Evolutionary conservation across 1,284 basidiomycete genomes (phyloP).

Genomic region (Trichosporon sp.): DNA sequence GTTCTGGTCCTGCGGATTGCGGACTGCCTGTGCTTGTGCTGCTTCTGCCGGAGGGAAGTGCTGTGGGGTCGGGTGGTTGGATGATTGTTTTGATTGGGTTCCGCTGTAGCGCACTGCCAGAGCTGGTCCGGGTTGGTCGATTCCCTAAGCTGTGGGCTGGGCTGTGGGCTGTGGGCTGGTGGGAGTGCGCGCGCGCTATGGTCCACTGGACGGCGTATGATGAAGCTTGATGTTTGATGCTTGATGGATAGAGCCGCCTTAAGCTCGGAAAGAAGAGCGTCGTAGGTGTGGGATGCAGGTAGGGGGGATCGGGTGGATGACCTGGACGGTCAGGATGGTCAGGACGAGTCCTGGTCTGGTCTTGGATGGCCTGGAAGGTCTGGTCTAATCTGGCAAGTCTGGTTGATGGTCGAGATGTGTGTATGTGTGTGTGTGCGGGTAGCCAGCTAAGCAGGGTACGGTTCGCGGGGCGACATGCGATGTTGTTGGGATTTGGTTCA

Average conservation of each 20-base stretch:
- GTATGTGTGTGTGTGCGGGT: too few relatives aligned
- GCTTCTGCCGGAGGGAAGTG: too few relatives aligned
- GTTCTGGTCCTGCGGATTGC: background rate
- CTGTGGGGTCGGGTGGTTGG: background rate
- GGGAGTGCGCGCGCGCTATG: background rate
- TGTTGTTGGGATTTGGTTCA: background rate
- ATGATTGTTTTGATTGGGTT: constrained; percentile 2
- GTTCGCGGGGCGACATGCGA: background rate
- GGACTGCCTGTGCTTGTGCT: background rate
- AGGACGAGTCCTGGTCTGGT: background rate
- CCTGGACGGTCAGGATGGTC: background rate
- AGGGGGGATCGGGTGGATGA: background rate
- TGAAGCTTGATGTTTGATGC: constrained; percentile 2
- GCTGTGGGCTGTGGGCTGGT: too few relatives aligned
- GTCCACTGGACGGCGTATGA: background rate
- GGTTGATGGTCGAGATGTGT: too few relatives aligned
- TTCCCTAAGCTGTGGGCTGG: background rate
- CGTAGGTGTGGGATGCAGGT: too few relatives aligned
- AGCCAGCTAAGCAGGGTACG: background rate
- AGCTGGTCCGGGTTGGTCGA: background rate
- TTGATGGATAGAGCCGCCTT: background rate
- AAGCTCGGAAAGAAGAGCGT: background rate
- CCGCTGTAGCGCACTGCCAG: background rate
- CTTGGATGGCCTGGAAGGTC: too few relatives aligned
- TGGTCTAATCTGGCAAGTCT: too few relatives aligned